These are phyloP conservation scores for Cystobasidium slooffiae DNA, from an alignment of 1,284 basidiomycete genomes.

Conservation along the genomic window DNA sequence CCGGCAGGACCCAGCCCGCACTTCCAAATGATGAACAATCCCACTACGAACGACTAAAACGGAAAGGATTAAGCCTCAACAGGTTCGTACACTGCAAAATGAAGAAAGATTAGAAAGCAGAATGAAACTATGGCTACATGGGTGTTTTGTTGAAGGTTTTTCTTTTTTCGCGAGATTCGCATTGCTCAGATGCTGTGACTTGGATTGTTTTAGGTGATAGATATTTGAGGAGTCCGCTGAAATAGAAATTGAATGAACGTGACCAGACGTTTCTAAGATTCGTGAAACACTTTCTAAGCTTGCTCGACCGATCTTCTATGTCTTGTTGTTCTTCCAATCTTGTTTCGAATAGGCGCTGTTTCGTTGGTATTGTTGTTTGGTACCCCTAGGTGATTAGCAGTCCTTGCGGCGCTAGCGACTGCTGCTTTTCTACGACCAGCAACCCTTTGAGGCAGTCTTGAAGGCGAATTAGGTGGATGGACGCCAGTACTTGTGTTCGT, in stretches of 20 bases:
- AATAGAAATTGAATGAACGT: background rate
- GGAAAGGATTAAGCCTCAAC: background rate
- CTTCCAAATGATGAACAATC: background rate
- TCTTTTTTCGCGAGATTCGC: too few relatives aligned
- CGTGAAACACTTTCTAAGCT: background rate
- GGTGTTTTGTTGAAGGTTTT: background rate
- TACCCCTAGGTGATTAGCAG: conserved; percentile 22
- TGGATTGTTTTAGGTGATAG: background rate
- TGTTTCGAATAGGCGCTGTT: conserved; percentile 1
- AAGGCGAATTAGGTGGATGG: conserved; percentile 26
- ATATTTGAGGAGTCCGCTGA: background rate
- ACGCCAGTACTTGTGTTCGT: background rate
- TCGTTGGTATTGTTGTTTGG: background rate
- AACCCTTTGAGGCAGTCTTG: conserved; percentile 15
- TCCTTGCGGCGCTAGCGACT: conserved; percentile 22
- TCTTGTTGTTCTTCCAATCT: conserved; percentile 12
- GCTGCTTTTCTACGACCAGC: conserved; percentile 32
- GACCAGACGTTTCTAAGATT: too few relatives aligned
- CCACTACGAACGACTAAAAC: background rate
- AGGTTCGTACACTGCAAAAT: background rate
- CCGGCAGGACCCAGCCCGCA: too few relatives aligned
- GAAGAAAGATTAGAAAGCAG: background rate
- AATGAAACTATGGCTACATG: conserved; percentile 10
- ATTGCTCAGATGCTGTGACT: too few relatives aligned
- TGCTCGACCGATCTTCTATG: conserved; percentile 6